Conservation (phyloP, 306 rosid species). For the Abrus pulchellus region DNA sequence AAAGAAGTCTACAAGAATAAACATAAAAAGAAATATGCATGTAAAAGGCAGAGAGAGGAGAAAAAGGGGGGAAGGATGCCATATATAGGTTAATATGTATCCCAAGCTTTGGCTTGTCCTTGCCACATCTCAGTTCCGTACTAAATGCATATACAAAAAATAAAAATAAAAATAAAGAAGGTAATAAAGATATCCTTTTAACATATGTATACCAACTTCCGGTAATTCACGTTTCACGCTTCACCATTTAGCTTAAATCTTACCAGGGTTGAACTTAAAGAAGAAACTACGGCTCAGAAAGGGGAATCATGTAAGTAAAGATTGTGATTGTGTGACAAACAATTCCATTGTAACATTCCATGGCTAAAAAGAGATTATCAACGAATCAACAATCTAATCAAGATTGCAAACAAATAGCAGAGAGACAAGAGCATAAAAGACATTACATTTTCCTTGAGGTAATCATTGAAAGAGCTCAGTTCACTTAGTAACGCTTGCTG, state of each 20-base stretch:
- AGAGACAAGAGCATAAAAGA: conserved; percentile 31
- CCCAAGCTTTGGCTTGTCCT: conserved; percentile 4
- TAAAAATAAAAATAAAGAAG: neutral
- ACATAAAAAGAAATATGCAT: neutral
- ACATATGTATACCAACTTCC: neutral
- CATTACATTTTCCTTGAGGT: conserved; percentile 86
- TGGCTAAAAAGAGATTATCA: neutral
- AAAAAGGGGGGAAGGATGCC: neutral
- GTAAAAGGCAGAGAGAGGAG: neutral
- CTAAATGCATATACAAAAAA: neutral
- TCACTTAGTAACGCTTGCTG: conserved; percentile 81
- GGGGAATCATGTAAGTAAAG: conserved; percentile 19
- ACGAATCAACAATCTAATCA: conserved; percentile 23
- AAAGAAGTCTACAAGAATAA: conserved; percentile 12
- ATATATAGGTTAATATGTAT: neutral
- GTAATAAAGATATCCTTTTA: conserved; percentile 8
- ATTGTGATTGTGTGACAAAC: conserved; percentile 3
- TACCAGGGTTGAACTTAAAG: neutral
- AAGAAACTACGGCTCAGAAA: neutral
- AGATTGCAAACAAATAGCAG: conserved; percentile 32
- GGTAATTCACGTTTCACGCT: neutral
- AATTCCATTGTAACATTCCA: neutral
- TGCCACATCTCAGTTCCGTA: neutral
- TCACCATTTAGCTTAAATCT: conserved; percentile 27
- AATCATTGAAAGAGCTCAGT: conserved; percentile 78